Conservation (phyloP, 1,284 basidiomycete genomes). For the Ceraceosorus guamensis region DNA sequence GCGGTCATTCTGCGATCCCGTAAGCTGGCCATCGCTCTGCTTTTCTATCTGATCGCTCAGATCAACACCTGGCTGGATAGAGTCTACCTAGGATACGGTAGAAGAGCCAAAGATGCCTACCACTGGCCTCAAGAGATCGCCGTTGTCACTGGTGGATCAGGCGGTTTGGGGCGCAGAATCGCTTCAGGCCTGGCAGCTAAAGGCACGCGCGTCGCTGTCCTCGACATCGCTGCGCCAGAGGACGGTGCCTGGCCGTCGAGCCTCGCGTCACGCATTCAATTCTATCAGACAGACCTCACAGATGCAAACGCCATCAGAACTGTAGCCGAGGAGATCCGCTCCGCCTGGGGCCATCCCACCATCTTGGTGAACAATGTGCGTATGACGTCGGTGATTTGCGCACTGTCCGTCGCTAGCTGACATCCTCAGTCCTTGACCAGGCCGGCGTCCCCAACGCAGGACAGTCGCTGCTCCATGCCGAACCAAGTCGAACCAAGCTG, state of each 20-base stretch:
- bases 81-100: too few relatives aligned
- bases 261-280: constrained; percentile 23
- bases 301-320: constrained; percentile 22
- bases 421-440: background rate
- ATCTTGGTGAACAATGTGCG: background rate
- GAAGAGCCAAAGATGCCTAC: too few relatives aligned
- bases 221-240: constrained; percentile 13
- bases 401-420: background rate
- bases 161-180: constrained; percentile 26
- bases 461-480: background rate
- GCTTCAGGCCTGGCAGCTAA: constrained; percentile 16
- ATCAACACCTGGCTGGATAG: too few relatives aligned
- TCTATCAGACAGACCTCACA: constrained; percentile 29
- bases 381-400: background rate
- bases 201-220: constrained; percentile 26
- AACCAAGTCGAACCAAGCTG: background rate
- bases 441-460: background rate
- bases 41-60: too few relatives aligned
- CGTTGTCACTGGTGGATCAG: constrained; percentile 30
- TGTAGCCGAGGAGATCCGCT: constrained; percentile 17
- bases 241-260: constrained; percentile 17
- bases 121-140: constrained; percentile 12
- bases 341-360: constrained; percentile 14
- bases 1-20: background rate
- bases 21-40: too few relatives aligned